Conservation (phyloP, 768 basidiomycete genomes). For the Hydnum rufescens region DNA sequence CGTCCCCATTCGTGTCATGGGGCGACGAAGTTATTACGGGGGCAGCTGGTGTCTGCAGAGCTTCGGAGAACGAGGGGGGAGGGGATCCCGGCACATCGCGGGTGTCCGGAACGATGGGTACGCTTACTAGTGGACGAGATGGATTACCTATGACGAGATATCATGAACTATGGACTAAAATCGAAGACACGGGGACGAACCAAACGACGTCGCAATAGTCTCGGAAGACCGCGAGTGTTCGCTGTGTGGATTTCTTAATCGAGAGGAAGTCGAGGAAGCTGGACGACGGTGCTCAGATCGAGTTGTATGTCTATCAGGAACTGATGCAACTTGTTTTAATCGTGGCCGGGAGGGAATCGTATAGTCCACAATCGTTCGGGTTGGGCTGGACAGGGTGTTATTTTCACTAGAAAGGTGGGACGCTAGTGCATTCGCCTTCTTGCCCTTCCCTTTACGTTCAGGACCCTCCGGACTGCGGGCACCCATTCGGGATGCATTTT, state of each 20-base stretch:
- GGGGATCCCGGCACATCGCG: no score
- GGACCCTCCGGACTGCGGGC: no score
- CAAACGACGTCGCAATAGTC: not conserved
- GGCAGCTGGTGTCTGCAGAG: not conserved
- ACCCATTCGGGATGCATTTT: no score
- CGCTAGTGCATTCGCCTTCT: no score
- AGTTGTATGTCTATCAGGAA: slow-evolving; percentile 1
- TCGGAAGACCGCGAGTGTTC: not conserved
- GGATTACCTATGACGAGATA: not conserved
- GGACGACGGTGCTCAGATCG: not conserved
- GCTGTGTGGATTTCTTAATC: not conserved
- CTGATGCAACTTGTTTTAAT: slow-evolving; percentile 4
- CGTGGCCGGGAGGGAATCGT: slow-evolving; percentile 9
- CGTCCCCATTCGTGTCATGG: slow-evolving; percentile 7
- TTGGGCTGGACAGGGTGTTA: no score
- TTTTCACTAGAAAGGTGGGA: no score
- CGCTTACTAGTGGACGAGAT: no score
- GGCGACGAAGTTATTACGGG: not conserved
- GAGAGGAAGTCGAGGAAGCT: not conserved
- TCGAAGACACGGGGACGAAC: not conserved
- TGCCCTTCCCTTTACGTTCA: no score
- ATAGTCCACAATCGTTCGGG: slow-evolving; percentile 13
- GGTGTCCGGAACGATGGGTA: no score
- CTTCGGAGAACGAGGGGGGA: not conserved
- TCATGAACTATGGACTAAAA: not conserved